Evolutionary conservation across 2,329 filamentous ascomycete genomes (phyloP).

Genomic region (Fusarium burgessii): DNA sequence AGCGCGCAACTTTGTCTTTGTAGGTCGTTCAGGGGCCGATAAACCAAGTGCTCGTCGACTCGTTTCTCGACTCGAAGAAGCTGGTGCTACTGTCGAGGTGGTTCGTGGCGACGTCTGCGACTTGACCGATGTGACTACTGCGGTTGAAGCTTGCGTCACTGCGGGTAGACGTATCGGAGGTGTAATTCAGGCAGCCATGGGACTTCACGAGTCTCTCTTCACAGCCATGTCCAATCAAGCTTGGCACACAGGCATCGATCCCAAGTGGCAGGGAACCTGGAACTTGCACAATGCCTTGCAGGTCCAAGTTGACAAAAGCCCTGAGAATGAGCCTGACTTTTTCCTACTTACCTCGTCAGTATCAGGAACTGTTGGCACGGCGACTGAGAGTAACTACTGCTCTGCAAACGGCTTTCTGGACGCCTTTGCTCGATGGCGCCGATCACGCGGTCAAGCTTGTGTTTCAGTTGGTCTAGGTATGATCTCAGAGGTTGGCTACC

Average conservation of each 20-base stretch:
- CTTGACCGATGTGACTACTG: not conserved
- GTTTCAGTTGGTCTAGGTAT: not conserved
- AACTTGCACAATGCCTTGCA: not conserved
- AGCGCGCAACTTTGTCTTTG: not conserved
- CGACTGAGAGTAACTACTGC: not conserved
- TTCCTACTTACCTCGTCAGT: not conserved
- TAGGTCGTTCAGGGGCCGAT: not conserved
- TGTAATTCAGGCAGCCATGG: not conserved
- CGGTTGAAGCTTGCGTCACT: not conserved
- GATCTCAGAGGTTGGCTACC: not conserved
- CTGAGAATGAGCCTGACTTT: not conserved
- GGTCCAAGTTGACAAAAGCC: not conserved
- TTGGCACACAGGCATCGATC: not conserved
- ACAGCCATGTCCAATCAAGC: not conserved
- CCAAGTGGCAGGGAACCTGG: not conserved
- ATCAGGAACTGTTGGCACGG: not conserved
- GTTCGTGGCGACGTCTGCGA: not conserved
- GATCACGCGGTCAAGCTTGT: not conserved
- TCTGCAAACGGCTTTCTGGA: not conserved
- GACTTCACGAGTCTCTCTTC: not conserved
- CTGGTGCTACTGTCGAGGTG: not conserved
- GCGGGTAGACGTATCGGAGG: not conserved
- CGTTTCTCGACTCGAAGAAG: not conserved
- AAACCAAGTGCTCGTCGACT: not conserved
- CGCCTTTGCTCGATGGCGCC: not conserved